Conservation (phyloP, 2,329 filamentous ascomycete species). For the Epichloe gansuensis region DNA sequence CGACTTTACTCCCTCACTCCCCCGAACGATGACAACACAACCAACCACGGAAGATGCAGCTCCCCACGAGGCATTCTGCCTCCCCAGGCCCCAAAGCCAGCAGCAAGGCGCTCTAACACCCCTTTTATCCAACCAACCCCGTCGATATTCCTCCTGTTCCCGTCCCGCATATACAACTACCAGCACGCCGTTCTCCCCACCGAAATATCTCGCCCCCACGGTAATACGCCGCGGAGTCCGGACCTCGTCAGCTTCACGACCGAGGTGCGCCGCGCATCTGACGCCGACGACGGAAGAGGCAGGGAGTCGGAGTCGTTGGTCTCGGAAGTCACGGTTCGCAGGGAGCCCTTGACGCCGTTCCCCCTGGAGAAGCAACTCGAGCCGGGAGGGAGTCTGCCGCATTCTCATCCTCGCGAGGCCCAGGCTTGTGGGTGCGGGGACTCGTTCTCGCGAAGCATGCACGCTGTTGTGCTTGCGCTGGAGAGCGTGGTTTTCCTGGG, state of each 20-base stretch:
- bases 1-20: too few relatives aligned
- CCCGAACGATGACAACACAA: too few relatives aligned
- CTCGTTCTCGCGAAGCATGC: neutral
- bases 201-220: neutral
- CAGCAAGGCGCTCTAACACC: neutral
- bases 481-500: slow-evolving; percentile 14
- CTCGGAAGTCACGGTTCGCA: neutral
- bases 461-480: slow-evolving; percentile 8
- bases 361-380: slow-evolving; percentile 13
- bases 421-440: too few relatives aligned
- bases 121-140: neutral
- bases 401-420: too few relatives aligned
- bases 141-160: neutral
- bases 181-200: neutral
- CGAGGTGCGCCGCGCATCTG: too few relatives aligned
- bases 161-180: neutral
- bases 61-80: neutral
- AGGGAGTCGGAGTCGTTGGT: neutral
- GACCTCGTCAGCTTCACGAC: neutral
- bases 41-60: neutral
- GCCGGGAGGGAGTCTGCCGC: too few relatives aligned
- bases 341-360: slow-evolving; percentile 16
- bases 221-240: neutral
- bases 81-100: neutral
- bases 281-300: too few relatives aligned